Conservation (phyloP, 2,329 filamentous ascomycete genomes). For the Epichloe sylvatica region DNA sequence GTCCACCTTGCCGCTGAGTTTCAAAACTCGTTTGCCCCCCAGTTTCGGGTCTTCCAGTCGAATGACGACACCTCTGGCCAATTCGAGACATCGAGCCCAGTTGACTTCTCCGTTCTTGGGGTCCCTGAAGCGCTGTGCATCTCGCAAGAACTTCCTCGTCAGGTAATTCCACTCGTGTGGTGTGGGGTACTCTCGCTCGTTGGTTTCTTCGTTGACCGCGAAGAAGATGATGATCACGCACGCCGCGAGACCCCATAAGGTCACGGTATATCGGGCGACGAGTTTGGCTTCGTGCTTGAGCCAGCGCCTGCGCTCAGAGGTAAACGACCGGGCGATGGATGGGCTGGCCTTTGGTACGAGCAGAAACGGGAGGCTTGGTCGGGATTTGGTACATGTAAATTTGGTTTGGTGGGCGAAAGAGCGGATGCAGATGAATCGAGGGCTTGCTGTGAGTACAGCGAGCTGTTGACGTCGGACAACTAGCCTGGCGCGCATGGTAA, state of each 20-base stretch:
- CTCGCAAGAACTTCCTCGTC: conserved; percentile 54
- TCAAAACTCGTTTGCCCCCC: conserved; percentile 53
- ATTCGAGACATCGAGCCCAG: conserved; percentile 53
- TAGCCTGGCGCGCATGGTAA: conserved; percentile 26
- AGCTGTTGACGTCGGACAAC: conserved; percentile 17
- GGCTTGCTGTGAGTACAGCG: conserved; percentile 7
- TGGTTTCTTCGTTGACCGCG: conserved; percentile 56
- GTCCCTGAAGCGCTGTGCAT: conserved; percentile 45
- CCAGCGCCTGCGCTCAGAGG: conserved; percentile 61
- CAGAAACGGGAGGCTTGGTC: conserved; percentile 33
- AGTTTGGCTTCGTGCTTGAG: conserved; percentile 57
- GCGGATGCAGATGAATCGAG: conserved; percentile 12
- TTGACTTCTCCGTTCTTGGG: conserved; percentile 41
- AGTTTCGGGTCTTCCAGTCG: conserved; percentile 54
- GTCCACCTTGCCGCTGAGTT: conserved; percentile 48
- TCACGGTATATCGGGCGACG: conserved; percentile 52
- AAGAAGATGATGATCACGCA: conserved; percentile 48
- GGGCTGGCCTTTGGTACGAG: conserved; percentile 33
- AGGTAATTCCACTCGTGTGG: conserved; percentile 68
- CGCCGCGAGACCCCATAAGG: conserved; percentile 49
- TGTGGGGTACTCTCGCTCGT: conserved; percentile 65
- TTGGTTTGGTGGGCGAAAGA: conserved; percentile 16
- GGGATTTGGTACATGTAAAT: conserved; percentile 16
- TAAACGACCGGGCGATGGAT: conserved; percentile 55
- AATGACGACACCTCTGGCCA: conserved; percentile 44